A percentile compares a stretch with the other conserved stretches of the same genome.
These are phyloP conservation scores for Aspergillus sp. DNA, from an alignment of 2,329 filamentous ascomycete genomes.

Conservation along the genomic window DNA sequence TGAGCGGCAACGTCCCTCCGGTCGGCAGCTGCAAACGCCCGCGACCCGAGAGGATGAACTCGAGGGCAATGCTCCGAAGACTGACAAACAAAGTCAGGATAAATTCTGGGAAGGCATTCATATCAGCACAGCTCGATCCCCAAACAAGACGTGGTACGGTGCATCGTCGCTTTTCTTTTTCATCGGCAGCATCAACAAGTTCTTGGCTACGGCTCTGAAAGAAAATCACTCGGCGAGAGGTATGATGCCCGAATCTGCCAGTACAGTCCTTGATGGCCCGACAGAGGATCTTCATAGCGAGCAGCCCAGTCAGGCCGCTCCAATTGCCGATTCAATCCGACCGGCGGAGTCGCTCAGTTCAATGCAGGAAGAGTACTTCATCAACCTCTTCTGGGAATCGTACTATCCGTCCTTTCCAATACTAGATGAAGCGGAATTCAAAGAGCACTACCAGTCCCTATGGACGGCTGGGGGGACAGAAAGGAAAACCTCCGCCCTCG, in stretches of 20 bases:
- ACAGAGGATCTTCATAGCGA: neutral
- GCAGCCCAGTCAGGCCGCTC: neutral
- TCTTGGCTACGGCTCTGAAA: conserved; percentile 32
- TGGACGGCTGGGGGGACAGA: conserved; percentile 33
- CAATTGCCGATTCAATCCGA: neutral
- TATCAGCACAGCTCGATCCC: conserved; percentile 39
- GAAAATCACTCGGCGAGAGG: conserved; percentile 4
- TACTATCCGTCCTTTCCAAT: conserved; percentile 51
- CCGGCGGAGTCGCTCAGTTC: conserved; percentile 5
- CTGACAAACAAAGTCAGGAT: conserved; percentile 22
- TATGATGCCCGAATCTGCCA: conserved; percentile 4
- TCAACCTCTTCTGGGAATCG: conserved; percentile 55
- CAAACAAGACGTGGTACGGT: conserved; percentile 46
- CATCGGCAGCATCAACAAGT: conserved; percentile 47
- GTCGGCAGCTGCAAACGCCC: neutral
- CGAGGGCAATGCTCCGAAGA: conserved; percentile 12
- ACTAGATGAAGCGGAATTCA: conserved; percentile 52
- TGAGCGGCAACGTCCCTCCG: neutral
- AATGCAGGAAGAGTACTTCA: conserved; percentile 53
- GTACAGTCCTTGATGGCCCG: conserved; percentile 1
- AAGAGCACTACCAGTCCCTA: conserved; percentile 49
- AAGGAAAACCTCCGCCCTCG: conserved; percentile 54
- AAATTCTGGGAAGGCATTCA: conserved; percentile 47
- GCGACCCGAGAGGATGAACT: conserved; percentile 8
- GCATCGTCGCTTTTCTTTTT: conserved; percentile 53